Conservation (phyloP, 805 yeast species). For the Brettanomyces custersianus region DNA sequence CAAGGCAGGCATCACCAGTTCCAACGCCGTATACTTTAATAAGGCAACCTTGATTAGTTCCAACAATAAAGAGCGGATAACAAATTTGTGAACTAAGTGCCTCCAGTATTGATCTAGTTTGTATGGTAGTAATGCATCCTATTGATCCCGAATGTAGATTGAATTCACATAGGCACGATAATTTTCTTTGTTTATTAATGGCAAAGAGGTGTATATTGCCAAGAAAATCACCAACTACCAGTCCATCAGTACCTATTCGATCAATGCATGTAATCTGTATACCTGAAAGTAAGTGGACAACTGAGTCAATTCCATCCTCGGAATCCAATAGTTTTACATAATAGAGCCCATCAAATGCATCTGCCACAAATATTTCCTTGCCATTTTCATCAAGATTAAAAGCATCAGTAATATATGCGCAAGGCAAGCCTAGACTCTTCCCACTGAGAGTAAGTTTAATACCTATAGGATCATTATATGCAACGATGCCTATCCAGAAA, state of each 20-base stretch:
- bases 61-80: constrained; percentile 7
- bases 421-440: not conserved
- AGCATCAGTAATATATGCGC: constrained; percentile 5
- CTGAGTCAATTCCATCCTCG: constrained; percentile 1
- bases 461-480: constrained; percentile 1
- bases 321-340: constrained; percentile 4
- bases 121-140: constrained; percentile 2
- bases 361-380: constrained; percentile 10
- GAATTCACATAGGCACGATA: constrained; percentile 1
- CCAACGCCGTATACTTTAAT: constrained; percentile 3
- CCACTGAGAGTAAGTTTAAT: not conserved
- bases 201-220: constrained; percentile 16
- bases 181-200: not conserved
- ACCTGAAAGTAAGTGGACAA: not conserved
- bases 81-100: no score
- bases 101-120: no score
- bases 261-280: constrained; percentile 7
- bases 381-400: not conserved
- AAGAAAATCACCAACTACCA: constrained; percentile 16
- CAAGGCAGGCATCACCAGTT: no score
- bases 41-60: constrained; percentile 11
- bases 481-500: constrained; percentile 6
- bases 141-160: constrained; percentile 7
- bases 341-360: constrained; percentile 16
- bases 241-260: constrained; percentile 8